Base-by-base conservation (phyloP, 768 basidiomycete species). In the Sutorius australiensis region DNA sequence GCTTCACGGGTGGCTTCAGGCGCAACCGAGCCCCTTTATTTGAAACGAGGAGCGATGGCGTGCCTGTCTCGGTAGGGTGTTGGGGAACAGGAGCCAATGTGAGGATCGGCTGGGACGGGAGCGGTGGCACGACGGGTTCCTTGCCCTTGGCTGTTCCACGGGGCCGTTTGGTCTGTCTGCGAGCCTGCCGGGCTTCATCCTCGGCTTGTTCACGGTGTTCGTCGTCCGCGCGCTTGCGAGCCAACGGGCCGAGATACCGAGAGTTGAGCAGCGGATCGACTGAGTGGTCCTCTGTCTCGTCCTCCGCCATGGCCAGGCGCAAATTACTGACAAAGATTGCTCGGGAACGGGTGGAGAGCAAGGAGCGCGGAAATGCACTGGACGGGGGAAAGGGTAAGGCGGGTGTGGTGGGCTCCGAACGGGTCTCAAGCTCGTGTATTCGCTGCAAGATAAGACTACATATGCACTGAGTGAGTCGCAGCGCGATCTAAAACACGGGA, bases 401-500 rank as follows among this genome's bases (percentile, higher is more conserved):
- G 44, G 68, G 65, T 1, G 65, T 61, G 33, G 57, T 64, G 16
- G 64, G 60, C 48, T 67, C 72, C 28, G 72, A 67, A 51, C 73
- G 75, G 28, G 61, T 64, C 63, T 87, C 82, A 28, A 87, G 75
- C 54, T 84, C 84, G 54, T 75, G 72, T 56, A 87, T 83, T 27
- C 83, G 81, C 56, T 84, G 79, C 11, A 83, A 70, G 32, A 85
- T 72, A 45, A 73, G 63, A 50, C 84, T 86, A 58, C 32, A 24
- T 30, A 30, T 14, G n/a, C 41, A 36, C 57, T 57, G 17, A 54
- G 55, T 27, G 47, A 31, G 3, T 46, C 8, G 44, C 5, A 13
- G 42, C 6, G 39, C 6, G 43, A 48, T 46, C 47, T 37, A 36
- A 30, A 10, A 31, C 8, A 6, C 0, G 45, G 43, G 37, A 75